A percentile compares a stretch with the other conserved stretches of the same genome.
Conservation (phyloP, 2,329 filamentous ascomycete species). For the Fusarium sp. region DNA sequence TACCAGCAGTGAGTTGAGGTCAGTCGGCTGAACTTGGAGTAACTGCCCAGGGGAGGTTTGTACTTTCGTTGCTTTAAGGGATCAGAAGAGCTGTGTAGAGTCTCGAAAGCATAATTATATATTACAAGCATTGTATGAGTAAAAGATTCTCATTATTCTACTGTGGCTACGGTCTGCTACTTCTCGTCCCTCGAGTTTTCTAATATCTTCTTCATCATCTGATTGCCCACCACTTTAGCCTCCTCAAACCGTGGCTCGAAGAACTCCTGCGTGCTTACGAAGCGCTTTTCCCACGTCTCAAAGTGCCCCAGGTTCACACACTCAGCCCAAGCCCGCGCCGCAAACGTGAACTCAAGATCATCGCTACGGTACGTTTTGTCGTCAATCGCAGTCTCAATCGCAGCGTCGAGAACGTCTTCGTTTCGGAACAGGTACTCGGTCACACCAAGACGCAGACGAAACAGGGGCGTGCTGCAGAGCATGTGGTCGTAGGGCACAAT, state of each 20-base stretch:
- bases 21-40: neutral
- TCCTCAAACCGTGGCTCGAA: constrained; percentile 91
- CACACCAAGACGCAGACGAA: constrained; percentile 96
- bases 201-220: constrained; percentile 96
- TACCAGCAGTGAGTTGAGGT: neutral
- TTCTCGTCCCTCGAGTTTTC: constrained; percentile 70
- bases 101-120: constrained; percentile 7
- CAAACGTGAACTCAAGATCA: constrained; percentile 97
- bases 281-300: constrained; percentile 90
- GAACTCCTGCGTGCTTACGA: constrained; percentile 88
- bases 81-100: constrained; percentile 13
- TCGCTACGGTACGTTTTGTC: constrained; percentile 94
- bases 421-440: constrained; percentile 95
- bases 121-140: constrained; percentile 8
- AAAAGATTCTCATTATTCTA: constrained; percentile 2
- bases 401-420: constrained; percentile 80
- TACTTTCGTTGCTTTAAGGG: constrained; percentile 6
- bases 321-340: constrained; percentile 93
- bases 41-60: neutral
- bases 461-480: constrained; percentile 98
- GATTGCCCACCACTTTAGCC: constrained; percentile 86
- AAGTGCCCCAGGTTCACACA: constrained; percentile 92
- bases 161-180: constrained; percentile 4
- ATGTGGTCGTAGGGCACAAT: constrained; percentile 99
- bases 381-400: constrained; percentile 83